phyloP scores from a whole-genome alignment of 129 eudicot genomes.

The Artemisia argyi region DNA sequence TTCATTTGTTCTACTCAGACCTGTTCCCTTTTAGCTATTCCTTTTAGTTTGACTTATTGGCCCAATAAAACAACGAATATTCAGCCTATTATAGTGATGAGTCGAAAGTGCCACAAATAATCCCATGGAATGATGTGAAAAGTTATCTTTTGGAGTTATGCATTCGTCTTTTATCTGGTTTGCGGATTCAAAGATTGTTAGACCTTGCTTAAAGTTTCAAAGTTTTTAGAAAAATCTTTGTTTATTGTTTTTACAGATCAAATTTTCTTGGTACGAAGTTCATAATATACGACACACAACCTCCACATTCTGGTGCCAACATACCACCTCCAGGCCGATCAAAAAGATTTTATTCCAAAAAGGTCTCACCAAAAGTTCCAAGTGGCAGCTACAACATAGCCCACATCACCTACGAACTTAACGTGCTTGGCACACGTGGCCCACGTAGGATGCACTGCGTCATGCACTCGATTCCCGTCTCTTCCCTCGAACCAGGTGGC shows the following conservation, averaged over 20 bases:
- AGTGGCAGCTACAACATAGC: slow-evolving; percentile 82
- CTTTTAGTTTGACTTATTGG: no score
- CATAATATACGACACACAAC: slow-evolving; percentile 88
- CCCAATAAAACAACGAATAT: no score
- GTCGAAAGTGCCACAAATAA: neutral
- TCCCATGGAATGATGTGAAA: neutral
- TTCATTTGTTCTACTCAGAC: no score
- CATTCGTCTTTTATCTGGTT: neutral
- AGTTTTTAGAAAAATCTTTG: neutral
- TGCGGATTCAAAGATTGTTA: neutral
- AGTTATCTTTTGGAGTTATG: neutral
- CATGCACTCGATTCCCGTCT: slow-evolving; percentile 79
- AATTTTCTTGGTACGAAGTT: slow-evolving; percentile 90
- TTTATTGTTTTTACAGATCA: slow-evolving; percentile 47
- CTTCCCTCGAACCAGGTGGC: slow-evolving; percentile 74
- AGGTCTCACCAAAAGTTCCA: slow-evolving; percentile 86
- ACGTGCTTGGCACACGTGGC: slow-evolving; percentile 88
- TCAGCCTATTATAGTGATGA: neutral
- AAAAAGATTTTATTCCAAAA: slow-evolving; percentile 69
- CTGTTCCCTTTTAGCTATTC: no score
- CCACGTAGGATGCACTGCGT: slow-evolving; percentile 86
- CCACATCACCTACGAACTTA: slow-evolving; percentile 81
- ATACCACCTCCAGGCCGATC: slow-evolving; percentile 66
- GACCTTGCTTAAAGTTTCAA: slow-evolving; percentile 3
- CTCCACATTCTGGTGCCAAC: slow-evolving; percentile 60